Base-by-base conservation (phyloP, 1,139 yeast genomes). In the Lodderomyces orthopsilosis region DNA sequence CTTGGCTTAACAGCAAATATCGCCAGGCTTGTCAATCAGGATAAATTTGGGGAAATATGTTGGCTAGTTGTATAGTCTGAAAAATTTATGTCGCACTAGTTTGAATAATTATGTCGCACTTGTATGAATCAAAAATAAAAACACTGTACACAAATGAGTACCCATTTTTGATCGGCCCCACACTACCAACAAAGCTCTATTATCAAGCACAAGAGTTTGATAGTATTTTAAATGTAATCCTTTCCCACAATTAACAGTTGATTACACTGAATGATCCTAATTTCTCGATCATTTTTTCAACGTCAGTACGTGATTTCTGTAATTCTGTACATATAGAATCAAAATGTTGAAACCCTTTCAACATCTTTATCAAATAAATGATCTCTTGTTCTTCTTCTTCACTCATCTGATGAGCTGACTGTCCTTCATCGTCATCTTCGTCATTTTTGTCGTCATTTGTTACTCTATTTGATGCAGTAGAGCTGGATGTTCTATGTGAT, bases 251-350 rank as follows among this genome's bases (percentile, higher is more conserved):
- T 39, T 49, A 72, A 44, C 73, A 53, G 47, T 74, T 75, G 34
- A 76, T 66, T 33, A 69, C 55, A 42, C 68, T 72, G 55, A 67
- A 67, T 12, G 68, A 61, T 2, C 81, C 81, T 22, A 77, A 53
- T 48, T 68, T 51, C 40, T 68, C 68, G 13, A 83, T 54, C 54
- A 81, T 53, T 6, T 57, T 53, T 50, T 79, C 83, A 1, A 85
- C 77, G 34, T 83, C 85, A 18, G 59, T 59, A 41, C 82, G 68
- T 14, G 86, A 73, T 56, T 74, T 72, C 43, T 75, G 78, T 48
- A 85, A 62, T 51, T 81, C 85, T 0, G 91, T 85, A 53, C 91
- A 83, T 2, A 88, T 81, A 7, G 83, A 75, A 57, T 88, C 96
- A 51, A 84, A 75, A 53, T 79, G 80, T 47, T 81, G 84, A 24